Evolutionary conservation across 2,329 filamentous ascomycete species (phyloP).

Genomic region (Aspergillus sergii): DNA sequence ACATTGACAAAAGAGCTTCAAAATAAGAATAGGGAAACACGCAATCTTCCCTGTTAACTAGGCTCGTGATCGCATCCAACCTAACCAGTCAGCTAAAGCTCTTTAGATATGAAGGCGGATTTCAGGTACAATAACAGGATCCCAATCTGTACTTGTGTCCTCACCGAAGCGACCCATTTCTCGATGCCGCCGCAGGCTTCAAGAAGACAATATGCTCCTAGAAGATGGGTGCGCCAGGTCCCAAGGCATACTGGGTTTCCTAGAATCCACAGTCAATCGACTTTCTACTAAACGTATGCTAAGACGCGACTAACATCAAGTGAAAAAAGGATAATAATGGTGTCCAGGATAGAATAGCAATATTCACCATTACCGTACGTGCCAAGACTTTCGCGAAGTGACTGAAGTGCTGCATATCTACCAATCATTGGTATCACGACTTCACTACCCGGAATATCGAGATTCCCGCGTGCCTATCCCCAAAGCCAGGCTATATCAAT

Average conservation of each 20-base stretch:
- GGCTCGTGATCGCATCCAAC: slow-evolving; percentile 9
- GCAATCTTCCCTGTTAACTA: slow-evolving; percentile 3
- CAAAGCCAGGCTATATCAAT: too few species aligned
- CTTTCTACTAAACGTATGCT: too few species aligned
- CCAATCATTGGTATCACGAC: too few species aligned
- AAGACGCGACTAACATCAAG: neutral
- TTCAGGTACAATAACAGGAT: neutral
- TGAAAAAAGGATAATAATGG: slow-evolving; percentile 4
- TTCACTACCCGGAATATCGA: too few species aligned
- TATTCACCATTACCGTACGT: neutral
- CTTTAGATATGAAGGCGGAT: too few species aligned
- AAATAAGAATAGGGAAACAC: slow-evolving; percentile 2
- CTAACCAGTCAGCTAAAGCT: neutral
- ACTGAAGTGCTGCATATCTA: neutral
- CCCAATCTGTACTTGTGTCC: slow-evolving; percentile 3
- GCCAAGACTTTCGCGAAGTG: neutral
- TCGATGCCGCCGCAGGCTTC: slow-evolving; percentile 7
- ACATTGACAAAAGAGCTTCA: neutral
- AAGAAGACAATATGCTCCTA: slow-evolving; percentile 3
- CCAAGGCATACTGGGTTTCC: slow-evolving; percentile 8
- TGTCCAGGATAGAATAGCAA: neutral
- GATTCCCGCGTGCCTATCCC: too few species aligned
- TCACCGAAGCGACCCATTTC: neutral
- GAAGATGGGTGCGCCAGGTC: slow-evolving; percentile 4
- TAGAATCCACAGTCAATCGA: neutral